Base-by-base conservation (phyloP, 139 green algal species). In the Chlamydomonas urium region DNA sequence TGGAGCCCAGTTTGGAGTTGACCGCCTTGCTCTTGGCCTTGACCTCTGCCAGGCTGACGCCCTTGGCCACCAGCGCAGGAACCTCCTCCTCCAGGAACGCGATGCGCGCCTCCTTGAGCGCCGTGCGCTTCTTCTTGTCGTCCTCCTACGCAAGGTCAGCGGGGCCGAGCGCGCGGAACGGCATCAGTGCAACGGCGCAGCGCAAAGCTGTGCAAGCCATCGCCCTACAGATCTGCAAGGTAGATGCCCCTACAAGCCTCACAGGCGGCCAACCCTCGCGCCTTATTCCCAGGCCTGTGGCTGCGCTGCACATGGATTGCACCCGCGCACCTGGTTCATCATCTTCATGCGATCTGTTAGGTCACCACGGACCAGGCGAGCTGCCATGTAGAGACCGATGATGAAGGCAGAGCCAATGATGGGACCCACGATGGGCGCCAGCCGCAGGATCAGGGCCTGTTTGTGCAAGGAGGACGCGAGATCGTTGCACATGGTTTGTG, bases 271-370 rank as follows among this genome's bases (percentile, higher is more conserved):
- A n/a, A n/a, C n/a, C n/a, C n/a, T n/a, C n/a, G n/a, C n/a, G n/a
- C n/a, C n/a, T n/a, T n/a, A n/a, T n/a, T n/a, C n/a, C n/a, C n/a
- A n/a, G n/a, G n/a, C n/a, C n/a, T n/a, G n/a, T n/a, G n/a, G n/a
- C n/a, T n/a, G n/a, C n/a, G n/a, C n/a, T n/a, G n/a, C n/a, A n/a
- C n/a, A n/a, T n/a, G n/a, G n/a, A n/a, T n/a, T n/a, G n/a, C n/a
- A n/a, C n/a, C n/a, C n/a, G n/a, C n/a, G n/a, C n/a, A 75, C 78
- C 66, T 79, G 70, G 34, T 68, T 78, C 74, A 81, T 81, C 73
- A 88, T 78, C 50, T 83, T 83, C 56, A 88, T 77, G 14, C 83
- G 75, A 62, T 88, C 83, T 29, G 79, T 85, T 2, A 88, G 67
- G 33, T 88, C 82, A 60, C 82, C 82, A 45, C 77, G 78, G 58